Evolutionary conservation across 2,329 filamentous ascomycete genomes (phyloP).

Genomic region (Aspergillus bombycis): DNA sequence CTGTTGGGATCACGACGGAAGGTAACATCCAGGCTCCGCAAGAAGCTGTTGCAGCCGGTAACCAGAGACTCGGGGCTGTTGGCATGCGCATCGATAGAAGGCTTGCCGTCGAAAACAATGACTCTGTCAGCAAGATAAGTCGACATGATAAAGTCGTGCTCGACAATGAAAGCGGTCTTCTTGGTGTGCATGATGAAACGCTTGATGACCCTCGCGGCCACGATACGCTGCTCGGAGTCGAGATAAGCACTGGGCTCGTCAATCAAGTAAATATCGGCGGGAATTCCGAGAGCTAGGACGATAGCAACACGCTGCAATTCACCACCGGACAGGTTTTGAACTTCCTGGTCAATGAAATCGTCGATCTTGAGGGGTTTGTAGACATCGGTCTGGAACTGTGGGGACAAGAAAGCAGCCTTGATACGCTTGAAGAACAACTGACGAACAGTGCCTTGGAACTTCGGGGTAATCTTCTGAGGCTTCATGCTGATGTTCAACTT

Average conservation of each 20-base stretch:
- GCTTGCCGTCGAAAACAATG: conserved; percentile 96
- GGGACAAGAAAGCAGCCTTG: conserved; percentile 91
- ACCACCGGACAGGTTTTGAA: conserved; percentile 98
- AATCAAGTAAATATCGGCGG: conserved; percentile 97
- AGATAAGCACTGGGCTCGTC: conserved; percentile 97
- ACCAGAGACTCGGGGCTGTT: conserved; percentile 89
- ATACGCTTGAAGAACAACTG: conserved; percentile 99
- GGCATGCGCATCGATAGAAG: conserved; percentile 83
- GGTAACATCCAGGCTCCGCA: conserved; percentile 95
- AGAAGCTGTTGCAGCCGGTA: conserved; percentile 93
- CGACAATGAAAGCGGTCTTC: conserved; percentile 98
- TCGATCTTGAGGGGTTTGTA: conserved; percentile 99
- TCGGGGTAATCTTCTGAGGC: conserved; percentile 98
- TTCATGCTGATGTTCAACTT: conserved; percentile 99
- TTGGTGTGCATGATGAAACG: conserved; percentile 99
- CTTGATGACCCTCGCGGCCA: conserved; percentile 97
- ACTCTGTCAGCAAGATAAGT: conserved; percentile 85
- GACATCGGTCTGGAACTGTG: conserved; percentile 99
- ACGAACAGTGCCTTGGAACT: conserved; percentile 94
- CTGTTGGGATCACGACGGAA: conserved; percentile 98
- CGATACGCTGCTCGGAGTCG: conserved; percentile 98
- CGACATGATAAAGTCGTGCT: conserved; percentile 99
- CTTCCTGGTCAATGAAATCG: conserved; percentile 99
- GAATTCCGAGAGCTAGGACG: conserved; percentile 90
- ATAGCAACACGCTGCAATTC: conserved; percentile 99